Evolutionary conservation across 208 protist genomes (phyloP).

Genomic region (Acanthamoeba royreba): DNA sequence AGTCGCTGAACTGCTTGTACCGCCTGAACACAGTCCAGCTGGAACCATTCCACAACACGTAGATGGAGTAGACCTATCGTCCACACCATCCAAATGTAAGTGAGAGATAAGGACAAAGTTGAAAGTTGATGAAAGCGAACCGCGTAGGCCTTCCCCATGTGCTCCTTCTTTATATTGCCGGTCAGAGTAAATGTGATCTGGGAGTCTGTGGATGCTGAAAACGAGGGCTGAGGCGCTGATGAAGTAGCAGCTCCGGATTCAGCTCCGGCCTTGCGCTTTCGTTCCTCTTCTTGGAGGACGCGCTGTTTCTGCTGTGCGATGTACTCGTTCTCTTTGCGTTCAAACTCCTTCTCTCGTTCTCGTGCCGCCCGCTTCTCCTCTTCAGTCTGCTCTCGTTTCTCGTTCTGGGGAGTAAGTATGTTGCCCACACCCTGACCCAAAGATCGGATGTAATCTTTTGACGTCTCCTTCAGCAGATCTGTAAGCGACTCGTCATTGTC

Average conservation of each 20-base stretch:
- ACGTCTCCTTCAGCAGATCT: background rate
- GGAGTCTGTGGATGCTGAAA: background rate
- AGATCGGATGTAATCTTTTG: background rate
- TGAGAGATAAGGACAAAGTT: background rate
- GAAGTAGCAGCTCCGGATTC: background rate
- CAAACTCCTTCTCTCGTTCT: background rate
- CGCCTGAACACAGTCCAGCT: background rate
- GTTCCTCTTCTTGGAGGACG: background rate
- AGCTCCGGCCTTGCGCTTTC: background rate
- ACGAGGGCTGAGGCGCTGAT: background rate
- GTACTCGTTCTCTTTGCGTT: background rate
- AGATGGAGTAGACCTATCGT: background rate
- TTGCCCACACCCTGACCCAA: background rate
- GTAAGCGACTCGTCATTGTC: background rate
- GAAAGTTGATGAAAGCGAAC: background rate
- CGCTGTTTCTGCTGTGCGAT: background rate
- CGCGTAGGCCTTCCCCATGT: background rate
- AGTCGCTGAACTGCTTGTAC: slow-evolving; percentile 11
- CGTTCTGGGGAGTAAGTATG: background rate
- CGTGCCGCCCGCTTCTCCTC: background rate
- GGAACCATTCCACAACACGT: background rate
- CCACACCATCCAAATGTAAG: background rate
- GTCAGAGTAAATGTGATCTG: background rate
- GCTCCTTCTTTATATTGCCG: background rate
- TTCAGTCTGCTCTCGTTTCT: background rate